Percentiles rank a stretch among this genome's conserved stretches.
Conservation (phyloP, 257 asterid species). For the Solanum microdontum region DNA sequence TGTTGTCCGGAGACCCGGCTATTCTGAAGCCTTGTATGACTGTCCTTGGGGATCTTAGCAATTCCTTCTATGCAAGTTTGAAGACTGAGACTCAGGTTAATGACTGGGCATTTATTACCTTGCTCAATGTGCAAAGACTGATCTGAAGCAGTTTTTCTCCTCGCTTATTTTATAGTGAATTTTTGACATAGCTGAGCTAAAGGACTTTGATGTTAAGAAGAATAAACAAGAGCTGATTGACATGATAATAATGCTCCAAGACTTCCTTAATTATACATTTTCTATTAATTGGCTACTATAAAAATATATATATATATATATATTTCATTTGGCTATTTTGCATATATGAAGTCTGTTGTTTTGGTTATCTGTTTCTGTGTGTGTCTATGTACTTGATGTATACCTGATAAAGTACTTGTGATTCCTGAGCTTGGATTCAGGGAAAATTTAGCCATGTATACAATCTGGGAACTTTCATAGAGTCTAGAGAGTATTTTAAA, state of each 20-base stretch:
- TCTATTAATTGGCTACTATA: not conserved
- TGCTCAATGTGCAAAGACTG: not conserved
- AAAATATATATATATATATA: too few relatives aligned
- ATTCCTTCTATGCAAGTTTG: conserved; percentile 41
- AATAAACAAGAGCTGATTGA: not conserved
- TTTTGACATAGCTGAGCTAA: not conserved
- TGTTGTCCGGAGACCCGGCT: conserved; percentile 34
- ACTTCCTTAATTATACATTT: not conserved
- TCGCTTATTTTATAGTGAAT: not conserved
- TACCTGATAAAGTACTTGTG: not conserved
- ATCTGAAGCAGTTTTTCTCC: not conserved
- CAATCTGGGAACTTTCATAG: not conserved
- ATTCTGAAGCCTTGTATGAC: conserved; percentile 61
- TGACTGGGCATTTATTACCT: not conserved
- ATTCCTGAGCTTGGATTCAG: not conserved
- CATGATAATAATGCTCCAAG: not conserved
- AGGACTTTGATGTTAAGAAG: not conserved
- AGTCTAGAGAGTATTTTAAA: not conserved
- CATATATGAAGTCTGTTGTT: not conserved
- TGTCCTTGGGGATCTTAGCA: conserved; percentile 53
- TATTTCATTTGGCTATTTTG: not conserved
- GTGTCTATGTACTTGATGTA: not conserved
- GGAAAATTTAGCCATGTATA: not conserved
- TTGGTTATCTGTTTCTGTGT: not conserved
- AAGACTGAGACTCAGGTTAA: conserved; percentile 63